phyloP scores from a whole-genome alignment of 805 yeast genomes.

The Nakazawaea siamensis region DNA sequence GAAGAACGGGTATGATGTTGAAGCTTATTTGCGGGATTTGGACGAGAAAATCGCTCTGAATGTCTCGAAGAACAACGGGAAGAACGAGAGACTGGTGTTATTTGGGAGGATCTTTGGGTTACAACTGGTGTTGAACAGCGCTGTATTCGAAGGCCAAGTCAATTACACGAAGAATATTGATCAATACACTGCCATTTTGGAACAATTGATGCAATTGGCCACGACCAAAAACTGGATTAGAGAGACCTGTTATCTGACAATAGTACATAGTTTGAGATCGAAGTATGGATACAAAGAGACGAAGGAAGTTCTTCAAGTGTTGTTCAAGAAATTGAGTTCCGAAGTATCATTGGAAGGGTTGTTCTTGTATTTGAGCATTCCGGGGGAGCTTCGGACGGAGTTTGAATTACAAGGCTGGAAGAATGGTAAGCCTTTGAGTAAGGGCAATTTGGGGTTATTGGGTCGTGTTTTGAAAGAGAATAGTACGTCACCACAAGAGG shows the following conservation, averaged over 20 bases:
- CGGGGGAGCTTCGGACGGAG: constrained; percentile 4
- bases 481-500: constrained; percentile 29
- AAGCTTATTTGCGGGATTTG: constrained; percentile 27
- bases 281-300: constrained; percentile 12
- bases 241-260: constrained; percentile 69
- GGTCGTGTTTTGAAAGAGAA: constrained; percentile 56
- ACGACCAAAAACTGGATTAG: constrained; percentile 73
- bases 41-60: constrained; percentile 27
- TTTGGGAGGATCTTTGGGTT: constrained; percentile 85
- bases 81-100: constrained; percentile 68
- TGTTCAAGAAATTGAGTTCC: constrained; percentile 37
- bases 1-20: constrained; percentile 25
- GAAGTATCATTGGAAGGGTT: constrained; percentile 83
- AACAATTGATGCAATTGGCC: constrained; percentile 48
- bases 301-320: constrained; percentile 13
- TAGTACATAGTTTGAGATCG: constrained; percentile 42
- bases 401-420: constrained; percentile 43
- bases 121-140: constrained; percentile 60
- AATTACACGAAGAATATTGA: constrained; percentile 16
- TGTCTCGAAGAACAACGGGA: constrained; percentile 48
- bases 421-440: constrained; percentile 62
- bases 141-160: constrained; percentile 23
- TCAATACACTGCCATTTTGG: constrained; percentile 32
- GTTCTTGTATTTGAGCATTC: constrained; percentile 53
- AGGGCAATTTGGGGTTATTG: constrained; percentile 54